Percentiles rank a stretch among this genome's conserved stretches.
These are phyloP conservation scores for Penicillium cosmopolitanum DNA, from an alignment of 495 filamentous ascomycete genomes.

Conservation along the genomic window DNA sequence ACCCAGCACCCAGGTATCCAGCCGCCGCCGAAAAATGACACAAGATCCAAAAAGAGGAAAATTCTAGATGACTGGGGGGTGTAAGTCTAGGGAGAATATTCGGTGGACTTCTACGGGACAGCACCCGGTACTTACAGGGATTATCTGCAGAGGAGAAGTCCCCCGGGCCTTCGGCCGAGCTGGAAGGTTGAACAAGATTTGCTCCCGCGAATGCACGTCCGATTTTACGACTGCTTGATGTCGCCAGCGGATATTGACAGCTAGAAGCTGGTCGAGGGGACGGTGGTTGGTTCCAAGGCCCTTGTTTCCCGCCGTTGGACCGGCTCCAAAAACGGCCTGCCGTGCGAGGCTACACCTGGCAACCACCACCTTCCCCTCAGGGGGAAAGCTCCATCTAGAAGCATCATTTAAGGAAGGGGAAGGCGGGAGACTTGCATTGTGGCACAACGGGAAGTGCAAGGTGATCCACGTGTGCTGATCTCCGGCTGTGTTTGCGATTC, in stretches of 20 bases:
- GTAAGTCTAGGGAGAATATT: constrained; percentile 24
- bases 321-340: constrained; percentile 19
- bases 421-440: constrained; percentile 22
- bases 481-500: constrained; percentile 15
- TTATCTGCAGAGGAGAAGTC: neutral
- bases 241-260: constrained; percentile 27
- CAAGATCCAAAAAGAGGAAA: constrained; percentile 15
- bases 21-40: constrained; percentile 18
- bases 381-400: constrained; percentile 4
- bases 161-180: constrained; percentile 17
- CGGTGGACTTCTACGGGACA: constrained; percentile 16
- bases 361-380: constrained; percentile 6
- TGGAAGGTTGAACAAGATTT: constrained; percentile 22
- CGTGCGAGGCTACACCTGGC: constrained; percentile 19
- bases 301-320: constrained; percentile 15
- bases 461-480: constrained; percentile 29
- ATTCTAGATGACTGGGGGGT: constrained; percentile 15
- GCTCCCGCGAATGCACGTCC: constrained; percentile 17
- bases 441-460: constrained; percentile 15
- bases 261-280: constrained; percentile 11
- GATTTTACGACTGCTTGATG: constrained; percentile 23
- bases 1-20: constrained; percentile 20
- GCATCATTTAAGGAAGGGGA: neutral
- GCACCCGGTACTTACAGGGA: neutral
- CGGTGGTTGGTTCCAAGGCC: constrained; percentile 22